phyloP scores from a whole-genome alignment of 108 stramenopile genomes.

The Chaetoceros tenuissimus region DNA sequence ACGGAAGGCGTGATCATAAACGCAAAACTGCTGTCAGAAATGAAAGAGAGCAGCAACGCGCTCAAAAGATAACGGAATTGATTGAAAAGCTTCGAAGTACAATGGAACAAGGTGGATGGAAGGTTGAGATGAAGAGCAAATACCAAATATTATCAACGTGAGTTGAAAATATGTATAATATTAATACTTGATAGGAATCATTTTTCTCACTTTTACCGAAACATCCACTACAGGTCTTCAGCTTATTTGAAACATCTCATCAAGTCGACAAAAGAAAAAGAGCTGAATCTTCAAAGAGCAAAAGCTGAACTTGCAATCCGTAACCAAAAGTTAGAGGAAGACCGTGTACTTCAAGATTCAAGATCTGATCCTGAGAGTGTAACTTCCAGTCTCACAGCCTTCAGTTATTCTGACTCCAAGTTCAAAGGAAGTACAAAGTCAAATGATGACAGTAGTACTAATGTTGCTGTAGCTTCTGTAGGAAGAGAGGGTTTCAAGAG shows the following conservation, averaged over 20 bases:
- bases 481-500: conserved; percentile 14
- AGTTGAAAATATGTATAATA: conserved; percentile 17
- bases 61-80: conserved; percentile 68
- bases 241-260: conserved; percentile 64
- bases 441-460: conserved; percentile 1
- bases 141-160: conserved; percentile 75
- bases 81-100: conserved; percentile 56
- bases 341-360: conserved; percentile 42
- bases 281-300: conserved; percentile 40
- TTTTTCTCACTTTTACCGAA: conserved; percentile 3
- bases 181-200: background rate
- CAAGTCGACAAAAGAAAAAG: conserved; percentile 52
- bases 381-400: conserved; percentile 51
- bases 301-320: conserved; percentile 35
- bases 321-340: conserved; percentile 40
- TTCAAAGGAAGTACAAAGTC: background rate
- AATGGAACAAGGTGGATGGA: conserved; percentile 74
- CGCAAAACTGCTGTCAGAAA: conserved; percentile 8
- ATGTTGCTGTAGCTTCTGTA: background rate
- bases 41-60: conserved; percentile 20
- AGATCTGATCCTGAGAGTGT: conserved; percentile 66
- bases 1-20: conserved; percentile 20
- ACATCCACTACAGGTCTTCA: conserved; percentile 39
- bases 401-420: conserved; percentile 5
- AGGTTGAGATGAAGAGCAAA: conserved; percentile 73